These are phyloP conservation scores for Yamadazyma atlantica DNA, from an alignment of 1,139 yeast genomes.

Conservation along the genomic window DNA sequence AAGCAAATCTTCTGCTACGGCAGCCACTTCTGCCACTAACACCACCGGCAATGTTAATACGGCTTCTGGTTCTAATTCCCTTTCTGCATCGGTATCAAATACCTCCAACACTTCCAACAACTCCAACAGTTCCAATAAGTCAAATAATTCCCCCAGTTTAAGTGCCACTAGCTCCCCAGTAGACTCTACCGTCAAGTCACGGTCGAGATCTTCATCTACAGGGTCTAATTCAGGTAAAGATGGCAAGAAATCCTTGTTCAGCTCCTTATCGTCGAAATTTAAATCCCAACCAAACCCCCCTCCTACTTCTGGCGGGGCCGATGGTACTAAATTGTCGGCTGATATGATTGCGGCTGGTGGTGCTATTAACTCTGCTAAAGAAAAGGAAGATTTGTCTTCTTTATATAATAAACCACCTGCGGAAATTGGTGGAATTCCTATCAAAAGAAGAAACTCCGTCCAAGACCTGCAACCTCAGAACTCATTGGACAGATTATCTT, in stretches of 20 bases:
- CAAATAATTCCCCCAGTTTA: too few relatives aligned
- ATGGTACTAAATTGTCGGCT: slow-evolving; percentile 7
- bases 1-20: not conserved
- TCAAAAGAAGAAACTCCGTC: slow-evolving; percentile 12
- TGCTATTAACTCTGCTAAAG: slow-evolving; percentile 1
- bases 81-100: slow-evolving; percentile 1
- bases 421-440: slow-evolving; percentile 14
- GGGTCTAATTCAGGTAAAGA: slow-evolving; percentile 18
- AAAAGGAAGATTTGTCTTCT: slow-evolving; percentile 6
- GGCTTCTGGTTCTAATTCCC: slow-evolving; percentile 7
- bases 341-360: slow-evolving; percentile 10
- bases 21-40: slow-evolving; percentile 9
- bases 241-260: slow-evolving; percentile 40
- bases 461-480: slow-evolving; percentile 6
- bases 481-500: slow-evolving; percentile 11
- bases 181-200: slow-evolving; percentile 7
- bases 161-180: slow-evolving; percentile 8
- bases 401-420: slow-evolving; percentile 15
- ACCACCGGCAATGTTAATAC: slow-evolving; percentile 11
- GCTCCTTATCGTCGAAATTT: slow-evolving; percentile 56
- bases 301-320: slow-evolving; percentile 7
- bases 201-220: slow-evolving; percentile 15
- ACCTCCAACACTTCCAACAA: slow-evolving; percentile 1
- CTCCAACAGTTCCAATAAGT: slow-evolving; percentile 1
- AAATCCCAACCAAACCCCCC: slow-evolving; percentile 22